These are phyloP conservation scores for Amanita pallidorosea DNA, from an alignment of 768 basidiomycete genomes.

Conservation along the genomic window DNA sequence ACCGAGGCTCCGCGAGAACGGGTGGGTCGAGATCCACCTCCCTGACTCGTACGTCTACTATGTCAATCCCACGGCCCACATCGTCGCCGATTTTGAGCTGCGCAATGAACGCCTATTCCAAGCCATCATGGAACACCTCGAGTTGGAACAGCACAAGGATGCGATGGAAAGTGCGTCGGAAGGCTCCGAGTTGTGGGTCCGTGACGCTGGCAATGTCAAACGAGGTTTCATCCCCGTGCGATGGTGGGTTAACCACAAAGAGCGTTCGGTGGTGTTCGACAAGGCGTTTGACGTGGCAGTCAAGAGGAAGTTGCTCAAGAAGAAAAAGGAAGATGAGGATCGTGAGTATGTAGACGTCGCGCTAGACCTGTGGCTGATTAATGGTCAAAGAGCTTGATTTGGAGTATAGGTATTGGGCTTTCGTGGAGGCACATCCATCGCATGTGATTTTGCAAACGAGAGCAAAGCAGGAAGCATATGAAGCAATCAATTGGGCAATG, in stretches of 20 bases:
- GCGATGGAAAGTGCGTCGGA: conserved; percentile 16
- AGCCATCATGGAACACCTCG: conserved; percentile 36
- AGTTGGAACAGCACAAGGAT: conserved; percentile 19
- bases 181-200: conserved; percentile 55
- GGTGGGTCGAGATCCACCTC: conserved; percentile 70
- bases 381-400: conserved; percentile 50
- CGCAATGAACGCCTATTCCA: conserved; percentile 40
- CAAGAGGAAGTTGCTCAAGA: conserved; percentile 15
- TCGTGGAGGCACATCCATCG: conserved; percentile 70
- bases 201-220: conserved; percentile 25
- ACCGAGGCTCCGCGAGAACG: conserved; percentile 38
- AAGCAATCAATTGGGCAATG: conserved; percentile 73
- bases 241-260: conserved; percentile 60
- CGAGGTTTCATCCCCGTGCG: conserved; percentile 25
- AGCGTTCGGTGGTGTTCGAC: conserved; percentile 38
- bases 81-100: conserved; percentile 66
- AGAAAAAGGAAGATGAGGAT: conserved; percentile 25
- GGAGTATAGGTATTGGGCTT: conserved; percentile 77
- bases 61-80: conserved; percentile 46
- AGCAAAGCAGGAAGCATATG: conserved; percentile 59
- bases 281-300: conserved; percentile 22
- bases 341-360: conserved; percentile 22
- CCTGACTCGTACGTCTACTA: conserved; percentile 68
- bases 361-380: background rate
- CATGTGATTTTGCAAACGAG: conserved; percentile 47